phyloP scores from a whole-genome alignment of 768 basidiomycete genomes.

The Pleurotus eryngii region DNA sequence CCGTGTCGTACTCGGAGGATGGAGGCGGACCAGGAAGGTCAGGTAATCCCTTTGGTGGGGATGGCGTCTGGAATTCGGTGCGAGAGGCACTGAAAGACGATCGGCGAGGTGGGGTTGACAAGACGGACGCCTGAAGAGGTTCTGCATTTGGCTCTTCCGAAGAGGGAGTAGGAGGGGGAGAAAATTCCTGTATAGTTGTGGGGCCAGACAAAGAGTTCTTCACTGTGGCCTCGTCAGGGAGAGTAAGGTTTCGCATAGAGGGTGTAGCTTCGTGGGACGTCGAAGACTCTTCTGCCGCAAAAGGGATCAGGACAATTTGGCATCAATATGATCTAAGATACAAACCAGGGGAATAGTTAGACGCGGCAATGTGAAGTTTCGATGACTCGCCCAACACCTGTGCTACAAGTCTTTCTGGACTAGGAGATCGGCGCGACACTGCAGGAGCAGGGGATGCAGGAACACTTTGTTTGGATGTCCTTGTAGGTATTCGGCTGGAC shows the following conservation, averaged over 20 bases:
- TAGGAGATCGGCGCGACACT: conserved; percentile 6
- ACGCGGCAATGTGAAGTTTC: background rate
- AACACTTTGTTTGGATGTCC: conserved; percentile 30
- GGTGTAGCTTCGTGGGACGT: conserved; percentile 22
- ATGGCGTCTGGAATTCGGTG: conserved; percentile 56
- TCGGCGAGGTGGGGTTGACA: conserved; percentile 47
- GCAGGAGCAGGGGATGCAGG: conserved; percentile 1
- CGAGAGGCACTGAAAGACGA: conserved; percentile 37
- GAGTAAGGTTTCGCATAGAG: conserved; percentile 13
- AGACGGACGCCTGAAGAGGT: conserved; percentile 11
- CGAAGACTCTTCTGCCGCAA: conserved; percentile 6
- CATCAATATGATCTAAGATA: background rate
- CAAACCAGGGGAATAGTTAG: background rate
- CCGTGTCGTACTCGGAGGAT: conserved; percentile 47
- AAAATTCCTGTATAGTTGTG: conserved; percentile 11
- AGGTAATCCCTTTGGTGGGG: conserved; percentile 59
- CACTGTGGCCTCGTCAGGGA: conserved; percentile 7
- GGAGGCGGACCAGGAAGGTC: conserved; percentile 66
- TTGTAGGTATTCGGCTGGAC: conserved; percentile 43
- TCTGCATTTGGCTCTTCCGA: conserved; percentile 9
- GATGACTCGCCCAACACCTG: background rate
- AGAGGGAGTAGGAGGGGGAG: conserved; percentile 30
- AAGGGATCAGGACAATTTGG: background rate
- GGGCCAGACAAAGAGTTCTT: background rate
- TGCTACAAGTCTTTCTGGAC: background rate